Evolutionary conservation across 805 yeast species (phyloP).

Genomic region (Cyberlindnera lachancei): DNA sequence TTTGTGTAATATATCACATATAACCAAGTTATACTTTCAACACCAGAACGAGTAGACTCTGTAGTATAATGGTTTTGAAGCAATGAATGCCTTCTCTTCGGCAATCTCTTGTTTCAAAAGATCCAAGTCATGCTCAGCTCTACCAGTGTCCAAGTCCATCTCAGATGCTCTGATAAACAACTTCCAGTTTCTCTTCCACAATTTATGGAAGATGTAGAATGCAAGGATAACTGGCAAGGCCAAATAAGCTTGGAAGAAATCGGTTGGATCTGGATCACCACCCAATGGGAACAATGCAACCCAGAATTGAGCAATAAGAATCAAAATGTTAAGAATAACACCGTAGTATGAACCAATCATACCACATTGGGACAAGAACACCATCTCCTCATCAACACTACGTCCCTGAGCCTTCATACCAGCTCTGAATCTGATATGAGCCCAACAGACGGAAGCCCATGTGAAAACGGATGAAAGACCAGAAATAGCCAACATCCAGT

Average conservation of each 20-base stretch:
- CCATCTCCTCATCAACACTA: constrained; percentile 52
- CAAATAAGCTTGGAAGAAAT: constrained; percentile 33
- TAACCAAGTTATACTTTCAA: no score
- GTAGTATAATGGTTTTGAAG: constrained; percentile 36
- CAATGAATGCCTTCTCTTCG: constrained; percentile 48
- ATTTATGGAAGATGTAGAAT: constrained; percentile 33
- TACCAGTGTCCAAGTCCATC: constrained; percentile 57
- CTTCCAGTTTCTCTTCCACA: constrained; percentile 35
- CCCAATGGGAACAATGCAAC: constrained; percentile 41
- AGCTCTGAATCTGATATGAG: constrained; percentile 61
- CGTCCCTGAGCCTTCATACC: constrained; percentile 58
- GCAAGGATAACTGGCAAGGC: constrained; percentile 34
- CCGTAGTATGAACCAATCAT: constrained; percentile 61
- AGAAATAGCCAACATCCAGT: constrained; percentile 71
- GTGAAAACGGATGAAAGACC: constrained; percentile 73
- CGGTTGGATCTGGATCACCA: constrained; percentile 21
- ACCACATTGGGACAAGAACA: constrained; percentile 67
- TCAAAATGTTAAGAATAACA: constrained; percentile 45
- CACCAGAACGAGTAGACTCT: constrained; percentile 49
- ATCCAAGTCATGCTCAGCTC: constrained; percentile 54
- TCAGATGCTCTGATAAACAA: constrained; percentile 36
- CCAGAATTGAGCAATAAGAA: constrained; percentile 76
- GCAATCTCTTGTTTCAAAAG: constrained; percentile 44
- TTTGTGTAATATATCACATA: no score
- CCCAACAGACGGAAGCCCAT: constrained; percentile 68